Evolutionary conservation across 352 stramenopile genomes (phyloP).

Genomic region (Globisporangium sylvaticum): DNA sequence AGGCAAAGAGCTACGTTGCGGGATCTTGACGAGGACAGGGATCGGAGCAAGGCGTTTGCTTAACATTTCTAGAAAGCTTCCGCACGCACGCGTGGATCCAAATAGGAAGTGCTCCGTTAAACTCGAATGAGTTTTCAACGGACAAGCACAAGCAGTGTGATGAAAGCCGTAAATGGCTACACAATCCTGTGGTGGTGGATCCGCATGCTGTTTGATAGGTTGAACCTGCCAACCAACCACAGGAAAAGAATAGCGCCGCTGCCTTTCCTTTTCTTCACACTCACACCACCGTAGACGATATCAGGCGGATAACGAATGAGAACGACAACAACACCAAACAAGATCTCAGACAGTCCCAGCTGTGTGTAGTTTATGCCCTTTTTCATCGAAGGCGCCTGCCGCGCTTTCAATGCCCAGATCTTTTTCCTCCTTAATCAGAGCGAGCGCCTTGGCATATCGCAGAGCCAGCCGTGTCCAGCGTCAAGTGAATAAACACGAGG

Average conservation of each 20-base stretch:
- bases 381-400: background rate
- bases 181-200: constrained; percentile 6
- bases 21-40: background rate
- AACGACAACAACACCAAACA: background rate
- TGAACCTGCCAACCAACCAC: background rate
- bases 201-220: background rate
- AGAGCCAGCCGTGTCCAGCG: background rate
- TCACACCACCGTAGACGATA: background rate
- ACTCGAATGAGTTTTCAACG: background rate
- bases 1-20: background rate
- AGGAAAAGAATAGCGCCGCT: background rate
- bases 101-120: background rate
- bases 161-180: constrained; percentile 8
- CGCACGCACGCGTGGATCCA: background rate
- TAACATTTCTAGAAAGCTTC: background rate
- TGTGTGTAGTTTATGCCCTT: background rate
- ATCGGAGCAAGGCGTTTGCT: background rate
- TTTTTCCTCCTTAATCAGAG: background rate
- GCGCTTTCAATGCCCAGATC: background rate
- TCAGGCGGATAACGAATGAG: background rate
- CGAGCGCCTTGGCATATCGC: background rate
- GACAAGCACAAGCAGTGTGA: background rate
- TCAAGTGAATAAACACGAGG: background rate
- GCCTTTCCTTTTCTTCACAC: background rate
- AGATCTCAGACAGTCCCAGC: background rate